phyloP scores from a whole-genome alignment of 139 green algal species.

The Auxenochlorella protothecoides region DNA sequence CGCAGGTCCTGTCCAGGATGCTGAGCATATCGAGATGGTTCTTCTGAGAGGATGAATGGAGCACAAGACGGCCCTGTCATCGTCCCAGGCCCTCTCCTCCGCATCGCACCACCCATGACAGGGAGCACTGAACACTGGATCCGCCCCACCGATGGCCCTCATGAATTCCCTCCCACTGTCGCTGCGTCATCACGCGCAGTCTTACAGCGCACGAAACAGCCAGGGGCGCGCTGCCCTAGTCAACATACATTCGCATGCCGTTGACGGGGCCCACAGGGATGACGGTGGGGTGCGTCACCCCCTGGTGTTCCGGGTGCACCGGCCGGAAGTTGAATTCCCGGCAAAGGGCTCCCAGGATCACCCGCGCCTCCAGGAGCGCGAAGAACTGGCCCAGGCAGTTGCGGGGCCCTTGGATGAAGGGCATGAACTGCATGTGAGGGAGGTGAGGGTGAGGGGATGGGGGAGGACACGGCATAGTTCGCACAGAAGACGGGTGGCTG shows the following conservation, averaged over 20 bases:
- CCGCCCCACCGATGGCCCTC: too few species aligned
- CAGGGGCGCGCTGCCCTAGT: too few species aligned
- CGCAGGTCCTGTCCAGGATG: too few species aligned
- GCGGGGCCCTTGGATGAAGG: conserved; percentile 87
- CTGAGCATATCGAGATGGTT: too few species aligned
- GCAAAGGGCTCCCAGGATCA: conserved; percentile 69
- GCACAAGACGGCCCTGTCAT: too few species aligned
- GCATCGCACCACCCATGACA: not conserved
- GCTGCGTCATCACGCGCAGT: too few species aligned
- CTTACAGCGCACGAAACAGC: too few species aligned
- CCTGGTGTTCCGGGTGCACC: conserved; percentile 17
- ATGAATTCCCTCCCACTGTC: too few species aligned
- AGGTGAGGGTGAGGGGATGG: not conserved
- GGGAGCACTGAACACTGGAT: not conserved
- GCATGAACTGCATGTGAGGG: conserved; percentile 56
- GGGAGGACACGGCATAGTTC: not conserved
- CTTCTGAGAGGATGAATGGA: too few species aligned
- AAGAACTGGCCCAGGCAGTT: conserved; percentile 90
- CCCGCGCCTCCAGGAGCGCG: conserved; percentile 71
- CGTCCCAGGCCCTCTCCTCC: too few species aligned
- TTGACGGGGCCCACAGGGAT: conserved; percentile 66
- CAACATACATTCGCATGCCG: conserved; percentile 48
- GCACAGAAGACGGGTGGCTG: not conserved
- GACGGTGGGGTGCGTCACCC: conserved; percentile 40
- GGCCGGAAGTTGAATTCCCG: conserved; percentile 64